Base-by-base conservation (phyloP, 345 rosid genomes). In the Geranium brycei region DNA sequence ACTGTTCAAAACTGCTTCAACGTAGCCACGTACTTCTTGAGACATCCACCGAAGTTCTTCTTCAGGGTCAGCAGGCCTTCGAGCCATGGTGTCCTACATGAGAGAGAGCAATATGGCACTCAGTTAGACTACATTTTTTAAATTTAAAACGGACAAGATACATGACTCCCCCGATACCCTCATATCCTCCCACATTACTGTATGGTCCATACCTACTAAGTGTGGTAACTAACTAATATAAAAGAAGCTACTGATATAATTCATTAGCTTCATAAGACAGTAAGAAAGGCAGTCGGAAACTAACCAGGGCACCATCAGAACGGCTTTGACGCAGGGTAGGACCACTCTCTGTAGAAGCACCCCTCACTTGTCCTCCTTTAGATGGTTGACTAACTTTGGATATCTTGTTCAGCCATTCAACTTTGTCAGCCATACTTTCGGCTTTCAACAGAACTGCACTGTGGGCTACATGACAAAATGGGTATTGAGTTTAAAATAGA, bases 41-140 rank as follows among this genome's bases (percentile, higher is more conserved):
- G 99, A 85, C 99, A 95, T 95, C 99, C 99, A 95, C 58, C 95
- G 80, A 18, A 95, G 93, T 76, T 95, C 99, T 75, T 95, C 97
- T 80, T 95, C 99, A 38, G 99, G 99, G 68, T 95, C 99, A 47
- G 82, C 83, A 0, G 99, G 96, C 73, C 84, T 85, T 78, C 96
- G 82, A 64, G 78, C 85, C 93, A 91, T 88, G 65, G 89, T 83
- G 77, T 91, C 97, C 99, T 93, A 74, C 60, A 66, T 3, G 15
- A 23, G 28, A 23, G 28, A 23, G 28, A 23, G 47, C 47, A 38
- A 38, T 10, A 38, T 38, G 47, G 11, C 47, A 38, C 11, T 38
- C 47, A 38, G 11, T 38, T 38, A 5, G 47, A 38, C 11, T 5
- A 38, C 47, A 38, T 38, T 5, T 38, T 5, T 38, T 38, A 10